Percentiles rank a stretch among this genome's conserved stretches.
Evolutionary conservation across 306 rosid species (phyloP).

Genomic region (Cucurbita moschata): DNA sequence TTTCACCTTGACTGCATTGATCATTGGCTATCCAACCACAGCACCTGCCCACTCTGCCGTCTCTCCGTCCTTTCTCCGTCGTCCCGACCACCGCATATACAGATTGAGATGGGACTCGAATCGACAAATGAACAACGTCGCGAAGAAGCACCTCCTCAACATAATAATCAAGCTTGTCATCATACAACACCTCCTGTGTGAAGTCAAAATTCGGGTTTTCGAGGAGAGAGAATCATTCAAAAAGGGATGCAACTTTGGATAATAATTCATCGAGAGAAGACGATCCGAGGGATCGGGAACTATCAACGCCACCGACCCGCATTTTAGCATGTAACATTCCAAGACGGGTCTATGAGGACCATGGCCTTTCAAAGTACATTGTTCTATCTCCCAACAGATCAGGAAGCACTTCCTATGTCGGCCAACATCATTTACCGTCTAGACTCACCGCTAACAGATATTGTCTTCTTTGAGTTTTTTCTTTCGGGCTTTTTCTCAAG

Average conservation of each 20-base stretch:
- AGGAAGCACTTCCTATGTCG: too few species aligned
- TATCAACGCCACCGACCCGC: background rate
- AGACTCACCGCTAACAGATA: too few species aligned
- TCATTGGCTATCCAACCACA: slow-evolving; percentile 72
- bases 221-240: background rate
- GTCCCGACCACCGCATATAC: slow-evolving; percentile 17
- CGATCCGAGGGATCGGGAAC: background rate
- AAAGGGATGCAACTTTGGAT: background rate
- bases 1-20: slow-evolving; percentile 81
- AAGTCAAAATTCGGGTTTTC: background rate
- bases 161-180: slow-evolving; percentile 17
- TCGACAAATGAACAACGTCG: background rate
- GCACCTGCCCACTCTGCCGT: slow-evolving; percentile 95
- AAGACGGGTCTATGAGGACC: too few species aligned
- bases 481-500: too few species aligned
- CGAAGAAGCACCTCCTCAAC: slow-evolving; percentile 10
- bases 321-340: background rate
- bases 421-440: too few species aligned
- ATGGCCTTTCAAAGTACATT: too few species aligned
- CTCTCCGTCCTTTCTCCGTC: slow-evolving; percentile 46
- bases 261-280: background rate
- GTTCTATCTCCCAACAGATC: too few species aligned
- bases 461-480: too few species aligned
- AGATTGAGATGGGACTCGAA: slow-evolving; percentile 9
- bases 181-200: slow-evolving; percentile 1